A percentile compares a stretch with the other conserved stretches of the same genome.
These are phyloP conservation scores for Tuber microsphaerosporum DNA, from an alignment of 495 filamentous ascomycete genomes.

Conservation along the genomic window DNA sequence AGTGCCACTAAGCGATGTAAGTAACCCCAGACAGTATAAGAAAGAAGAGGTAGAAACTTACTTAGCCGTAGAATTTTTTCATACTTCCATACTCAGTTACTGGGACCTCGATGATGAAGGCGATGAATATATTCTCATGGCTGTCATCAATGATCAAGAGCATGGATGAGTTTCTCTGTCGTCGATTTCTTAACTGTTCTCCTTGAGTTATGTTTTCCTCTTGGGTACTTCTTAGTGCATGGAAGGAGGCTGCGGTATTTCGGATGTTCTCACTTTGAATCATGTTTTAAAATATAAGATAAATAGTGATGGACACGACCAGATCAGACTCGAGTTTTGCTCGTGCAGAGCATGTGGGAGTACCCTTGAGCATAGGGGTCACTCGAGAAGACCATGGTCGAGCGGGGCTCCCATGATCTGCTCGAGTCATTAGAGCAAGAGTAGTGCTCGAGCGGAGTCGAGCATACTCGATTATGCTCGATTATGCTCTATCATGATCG, in stretches of 20 bases:
- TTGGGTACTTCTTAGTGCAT: background rate
- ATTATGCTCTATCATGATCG: no score
- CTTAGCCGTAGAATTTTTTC: background rate
- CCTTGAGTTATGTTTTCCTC: conserved; percentile 7
- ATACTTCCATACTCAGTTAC: background rate
- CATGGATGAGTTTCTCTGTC: background rate
- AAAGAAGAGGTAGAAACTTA: background rate
- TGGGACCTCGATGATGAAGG: background rate
- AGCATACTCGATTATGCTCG: no score
- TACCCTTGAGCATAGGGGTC: no score
- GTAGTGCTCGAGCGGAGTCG: no score
- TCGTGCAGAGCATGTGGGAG: no score
- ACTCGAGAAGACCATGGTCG: no score
- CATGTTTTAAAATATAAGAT: background rate
- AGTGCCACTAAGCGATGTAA: background rate
- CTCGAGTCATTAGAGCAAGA: no score
- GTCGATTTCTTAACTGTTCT: background rate
- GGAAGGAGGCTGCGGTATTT: background rate
- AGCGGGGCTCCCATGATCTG: no score
- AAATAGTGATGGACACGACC: no score
- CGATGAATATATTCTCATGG: conserved; percentile 3
- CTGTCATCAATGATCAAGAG: background rate
- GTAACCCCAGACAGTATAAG: background rate
- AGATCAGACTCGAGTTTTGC: no score
- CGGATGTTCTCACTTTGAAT: background rate